A percentile compares a stretch with the other conserved stretches of the same genome.
phyloP scores from a whole-genome alignment of 2,329 filamentous ascomycete species.

The Cercospora nicotianae region DNA sequence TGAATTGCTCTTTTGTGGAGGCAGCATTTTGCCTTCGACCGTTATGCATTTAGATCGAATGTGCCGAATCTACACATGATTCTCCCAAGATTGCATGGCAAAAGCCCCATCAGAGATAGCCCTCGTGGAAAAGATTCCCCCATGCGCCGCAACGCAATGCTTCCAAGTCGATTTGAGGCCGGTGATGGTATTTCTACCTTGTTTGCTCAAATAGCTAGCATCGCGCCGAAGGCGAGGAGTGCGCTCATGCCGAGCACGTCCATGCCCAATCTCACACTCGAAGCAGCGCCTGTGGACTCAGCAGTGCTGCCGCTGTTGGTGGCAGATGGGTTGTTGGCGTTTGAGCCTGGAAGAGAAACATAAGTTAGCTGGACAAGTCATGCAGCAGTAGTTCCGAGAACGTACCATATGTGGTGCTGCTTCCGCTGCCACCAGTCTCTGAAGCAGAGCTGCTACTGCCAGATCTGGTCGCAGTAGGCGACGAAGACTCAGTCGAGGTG shows the following conservation, averaged over 20 bases:
- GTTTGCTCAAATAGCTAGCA: constrained; percentile 27
- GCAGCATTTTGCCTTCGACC: neutral
- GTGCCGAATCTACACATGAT: neutral
- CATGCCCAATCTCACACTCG: constrained; percentile 27
- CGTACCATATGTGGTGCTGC: constrained; percentile 14
- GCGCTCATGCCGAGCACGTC: constrained; percentile 30
- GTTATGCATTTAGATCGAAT: neutral
- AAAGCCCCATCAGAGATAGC: neutral
- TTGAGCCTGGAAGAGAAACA: neutral
- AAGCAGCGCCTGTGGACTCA: constrained; percentile 25
- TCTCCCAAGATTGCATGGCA: neutral
- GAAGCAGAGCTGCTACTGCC: constrained; percentile 14
- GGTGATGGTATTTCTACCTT: neutral
- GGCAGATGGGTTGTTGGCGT: constrained; percentile 11
- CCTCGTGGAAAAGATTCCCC: neutral
- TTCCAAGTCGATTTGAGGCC: neutral
- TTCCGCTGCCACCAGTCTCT: constrained; percentile 11
- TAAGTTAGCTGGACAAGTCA: neutral
- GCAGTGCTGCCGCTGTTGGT: constrained; percentile 17
- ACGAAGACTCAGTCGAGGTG: constrained; percentile 15
- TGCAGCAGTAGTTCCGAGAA: neutral
- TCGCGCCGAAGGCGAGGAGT: constrained; percentile 31
- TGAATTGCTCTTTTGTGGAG: neutral
- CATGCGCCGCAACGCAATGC: neutral
- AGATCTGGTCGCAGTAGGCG: constrained; percentile 20